Conservation (phyloP, 2,329 filamentous ascomycete genomes). For the Stenocarpella maydis region DNA sequence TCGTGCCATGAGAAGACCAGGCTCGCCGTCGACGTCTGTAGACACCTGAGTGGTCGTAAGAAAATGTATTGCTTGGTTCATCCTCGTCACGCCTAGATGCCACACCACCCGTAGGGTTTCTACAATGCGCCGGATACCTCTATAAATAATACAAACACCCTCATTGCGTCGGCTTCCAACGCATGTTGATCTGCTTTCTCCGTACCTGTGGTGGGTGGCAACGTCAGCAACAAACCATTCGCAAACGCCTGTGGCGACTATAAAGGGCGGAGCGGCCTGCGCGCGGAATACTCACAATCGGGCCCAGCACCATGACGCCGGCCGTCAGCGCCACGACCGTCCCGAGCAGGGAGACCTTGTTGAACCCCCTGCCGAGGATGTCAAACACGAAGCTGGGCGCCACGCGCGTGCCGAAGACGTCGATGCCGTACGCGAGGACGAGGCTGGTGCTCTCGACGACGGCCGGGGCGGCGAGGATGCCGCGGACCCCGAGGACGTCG, state of each 20-base stretch:
- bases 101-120: too few species aligned
- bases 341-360: constrained; percentile 82
- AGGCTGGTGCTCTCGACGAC: constrained; percentile 91
- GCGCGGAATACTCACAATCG: constrained; percentile 73
- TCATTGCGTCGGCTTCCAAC: constrained; percentile 58
- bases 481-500: constrained; percentile 78
- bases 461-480: constrained; percentile 78
- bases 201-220: constrained; percentile 52
- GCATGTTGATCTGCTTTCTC: constrained; percentile 73
- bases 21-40: constrained; percentile 13
- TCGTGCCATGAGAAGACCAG: background rate
- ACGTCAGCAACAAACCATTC: constrained; percentile 43
- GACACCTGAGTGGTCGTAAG: background rate
- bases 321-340: constrained; percentile 83
- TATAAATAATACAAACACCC: constrained; percentile 36
- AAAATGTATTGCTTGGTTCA: background rate
- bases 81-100: background rate
- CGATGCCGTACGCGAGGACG: constrained; percentile 86
- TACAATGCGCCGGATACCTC: constrained; percentile 1
- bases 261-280: background rate
- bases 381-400: constrained; percentile 93
- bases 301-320: constrained; percentile 80
- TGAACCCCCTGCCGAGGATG: constrained; percentile 91
- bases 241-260: background rate
- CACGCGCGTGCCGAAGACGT: constrained; percentile 87